Percentiles rank a stretch among this genome's conserved stretches.
Evolutionary conservation across 2,329 filamentous ascomycete genomes (phyloP).

Genomic region (Colletotrichum lentis): DNA sequence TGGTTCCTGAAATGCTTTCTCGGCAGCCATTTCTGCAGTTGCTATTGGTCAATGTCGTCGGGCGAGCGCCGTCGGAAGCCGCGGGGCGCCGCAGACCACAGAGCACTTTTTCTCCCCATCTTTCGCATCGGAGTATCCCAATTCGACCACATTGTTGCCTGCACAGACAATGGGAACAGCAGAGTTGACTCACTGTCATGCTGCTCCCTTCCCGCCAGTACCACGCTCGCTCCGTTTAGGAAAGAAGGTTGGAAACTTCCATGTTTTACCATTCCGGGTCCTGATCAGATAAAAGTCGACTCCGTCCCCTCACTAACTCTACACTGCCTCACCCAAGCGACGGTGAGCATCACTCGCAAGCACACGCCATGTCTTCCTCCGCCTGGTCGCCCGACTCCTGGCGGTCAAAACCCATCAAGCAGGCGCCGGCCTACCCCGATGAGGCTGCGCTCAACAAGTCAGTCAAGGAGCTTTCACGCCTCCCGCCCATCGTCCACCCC

Average conservation of each 20-base stretch:
- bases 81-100: conserved; percentile 11
- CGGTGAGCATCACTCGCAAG: background rate
- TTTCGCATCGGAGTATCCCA: conserved; percentile 14
- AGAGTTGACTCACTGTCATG: conserved; percentile 23
- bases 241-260: background rate
- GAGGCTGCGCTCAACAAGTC: conserved; percentile 65
- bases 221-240: background rate
- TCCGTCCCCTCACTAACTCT: background rate
- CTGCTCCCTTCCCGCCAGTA: background rate
- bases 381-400: conserved; percentile 72
- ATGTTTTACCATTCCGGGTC: background rate
- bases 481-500: conserved; percentile 82
- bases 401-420: conserved; percentile 81
- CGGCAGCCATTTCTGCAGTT: background rate
- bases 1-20: conserved; percentile 33
- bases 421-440: conserved; percentile 75
- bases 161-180: conserved; percentile 10
- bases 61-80: conserved; percentile 10
- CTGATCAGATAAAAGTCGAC: background rate
- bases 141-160: conserved; percentile 28
- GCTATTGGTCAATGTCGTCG: conserved; percentile 27
- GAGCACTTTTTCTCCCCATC: conserved; percentile 30
- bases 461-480: conserved; percentile 68
- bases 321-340: background rate
- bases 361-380: conserved; percentile 31